Conservation (phyloP, 2,329 filamentous ascomycete species). For the Penicillium glabrum region DNA sequence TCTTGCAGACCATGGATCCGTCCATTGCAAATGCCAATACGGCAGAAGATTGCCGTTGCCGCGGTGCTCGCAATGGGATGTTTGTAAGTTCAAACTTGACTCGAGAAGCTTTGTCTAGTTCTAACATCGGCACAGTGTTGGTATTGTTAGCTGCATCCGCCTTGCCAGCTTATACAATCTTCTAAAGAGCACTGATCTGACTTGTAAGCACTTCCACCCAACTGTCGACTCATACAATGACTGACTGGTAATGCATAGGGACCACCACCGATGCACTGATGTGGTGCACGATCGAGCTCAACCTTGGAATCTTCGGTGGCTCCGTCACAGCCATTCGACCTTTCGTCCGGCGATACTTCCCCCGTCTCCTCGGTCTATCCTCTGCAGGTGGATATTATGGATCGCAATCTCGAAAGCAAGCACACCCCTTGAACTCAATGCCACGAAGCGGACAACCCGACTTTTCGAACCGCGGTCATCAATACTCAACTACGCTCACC, state of each 20-base stretch:
- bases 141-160: conserved; percentile 31
- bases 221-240: neutral
- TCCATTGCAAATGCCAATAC: conserved; percentile 29
- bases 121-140: conserved; percentile 19
- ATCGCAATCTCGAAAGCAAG: conserved; percentile 20
- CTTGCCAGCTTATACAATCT: conserved; percentile 23
- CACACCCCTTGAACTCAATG: conserved; percentile 22
- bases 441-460: conserved; percentile 18
- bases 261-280: conserved; percentile 23
- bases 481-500: conserved; percentile 24
- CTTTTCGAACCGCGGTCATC: conserved; percentile 17
- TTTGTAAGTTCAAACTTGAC: conserved; percentile 19
- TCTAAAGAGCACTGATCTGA: conserved; percentile 24
- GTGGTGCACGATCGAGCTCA: conserved; percentile 31
- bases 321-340: conserved; percentile 31
- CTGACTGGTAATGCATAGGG: conserved; percentile 11
- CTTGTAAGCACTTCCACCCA: conserved; percentile 18
- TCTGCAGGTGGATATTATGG: conserved; percentile 11
- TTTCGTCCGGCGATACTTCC: conserved; percentile 29
- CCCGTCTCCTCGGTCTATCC: conserved; percentile 24
- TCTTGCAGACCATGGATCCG: conserved; percentile 27
- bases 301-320: conserved; percentile 29
- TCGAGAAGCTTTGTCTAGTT: neutral
- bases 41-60: conserved; percentile 30
- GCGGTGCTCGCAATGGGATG: conserved; percentile 30